A percentile compares a stretch with the other conserved stretches of the same genome.
Evolutionary conservation across 2,329 filamentous ascomycete genomes (phyloP).

Genomic region (Meredithiella fracta): DNA sequence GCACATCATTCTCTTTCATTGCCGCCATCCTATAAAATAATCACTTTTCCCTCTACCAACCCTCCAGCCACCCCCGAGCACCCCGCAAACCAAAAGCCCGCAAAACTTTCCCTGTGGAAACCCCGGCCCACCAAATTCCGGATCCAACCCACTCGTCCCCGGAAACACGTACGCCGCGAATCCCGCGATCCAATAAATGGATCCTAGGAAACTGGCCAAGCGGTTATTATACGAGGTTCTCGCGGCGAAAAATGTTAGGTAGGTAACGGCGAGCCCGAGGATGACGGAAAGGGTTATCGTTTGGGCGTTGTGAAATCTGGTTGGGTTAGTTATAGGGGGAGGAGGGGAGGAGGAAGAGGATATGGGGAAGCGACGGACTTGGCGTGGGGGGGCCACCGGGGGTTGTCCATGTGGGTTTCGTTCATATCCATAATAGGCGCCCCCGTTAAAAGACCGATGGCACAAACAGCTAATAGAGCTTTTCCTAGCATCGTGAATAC

Average conservation of each 20-base stretch:
- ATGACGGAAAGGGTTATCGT: constrained; percentile 26
- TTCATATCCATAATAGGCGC: constrained; percentile 25
- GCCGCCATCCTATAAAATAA: neutral
- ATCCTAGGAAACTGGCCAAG: constrained; percentile 22
- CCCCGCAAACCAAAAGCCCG: constrained; percentile 17
- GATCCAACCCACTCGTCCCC: constrained; percentile 25
- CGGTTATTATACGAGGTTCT: constrained; percentile 20
- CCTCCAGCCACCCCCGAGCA: constrained; percentile 10
- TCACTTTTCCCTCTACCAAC: neutral
- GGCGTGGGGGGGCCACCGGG: constrained; percentile 29
- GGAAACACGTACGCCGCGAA: constrained; percentile 24
- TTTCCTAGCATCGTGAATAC: constrained; percentile 19
- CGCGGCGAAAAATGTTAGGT: constrained; percentile 23
- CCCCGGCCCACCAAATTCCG: constrained; percentile 27
- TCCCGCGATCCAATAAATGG: constrained; percentile 28
- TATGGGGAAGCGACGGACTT: constrained; percentile 21
- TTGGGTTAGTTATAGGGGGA: neutral
- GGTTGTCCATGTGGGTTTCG: constrained; percentile 28
- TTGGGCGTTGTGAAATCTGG: constrained; percentile 27
- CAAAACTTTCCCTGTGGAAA: constrained; percentile 26
- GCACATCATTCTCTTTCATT: constrained; percentile 23
- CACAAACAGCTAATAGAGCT: constrained; percentile 26
- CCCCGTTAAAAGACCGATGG: constrained; percentile 23
- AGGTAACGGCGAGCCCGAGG: constrained; percentile 25
- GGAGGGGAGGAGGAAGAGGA: neutral